Base-by-base conservation (phyloP, 2,329 filamentous ascomycete genomes). In the Ophiostoma australiae region DNA sequence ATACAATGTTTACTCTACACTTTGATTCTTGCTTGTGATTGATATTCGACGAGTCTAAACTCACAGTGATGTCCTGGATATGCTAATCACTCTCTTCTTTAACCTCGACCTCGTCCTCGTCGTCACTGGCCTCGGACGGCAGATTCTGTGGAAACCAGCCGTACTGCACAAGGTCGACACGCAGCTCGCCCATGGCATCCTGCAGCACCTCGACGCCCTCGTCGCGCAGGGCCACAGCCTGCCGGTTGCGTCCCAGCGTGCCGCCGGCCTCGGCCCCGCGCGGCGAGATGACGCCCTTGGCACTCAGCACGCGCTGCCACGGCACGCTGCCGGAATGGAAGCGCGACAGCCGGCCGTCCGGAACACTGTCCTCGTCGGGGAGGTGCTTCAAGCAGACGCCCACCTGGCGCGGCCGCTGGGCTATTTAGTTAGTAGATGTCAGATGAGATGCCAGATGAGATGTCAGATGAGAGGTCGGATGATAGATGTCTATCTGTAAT, bases 281-380 rank as follows among this genome's bases (percentile, higher is more conserved):
- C 8, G 91, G 91, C 65, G 93, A 97, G 75, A 98, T 96, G 72
- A 88, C 83, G 31, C 94, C 94, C 80, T 91, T 94, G 17, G 92
- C 83, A 79, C 94, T 97, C 78, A 98, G 91, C 72, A 98, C 92
- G 72, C 95, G 85, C 82, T 98, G 94, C 94, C 94, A 98, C 0
- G 94, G 94, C 3, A 98, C 94, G 74, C 90, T 97, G 33, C 82
- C 83, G 72, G 86, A 83, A 79, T 97, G 90, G 81, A 90, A 96
- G 71, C 80, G 83, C 70, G 78, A 74, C 0, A 81, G 78, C 0
- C 82, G 76, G 71, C 86, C 83, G 7, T 81, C 77, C 1, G 93
- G 20, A 0, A n/a, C 27, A 1, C 41, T 69, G 10, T 58, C 65
- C 41, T 72, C 48, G 4, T 69, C 69, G 2, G 73, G 87, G 15